Percentiles rank a stretch among this genome's conserved stretches.
These are phyloP conservation scores for Trypanosoma melophagium DNA, from an alignment of 208 protist species.

Conservation along the genomic window DNA sequence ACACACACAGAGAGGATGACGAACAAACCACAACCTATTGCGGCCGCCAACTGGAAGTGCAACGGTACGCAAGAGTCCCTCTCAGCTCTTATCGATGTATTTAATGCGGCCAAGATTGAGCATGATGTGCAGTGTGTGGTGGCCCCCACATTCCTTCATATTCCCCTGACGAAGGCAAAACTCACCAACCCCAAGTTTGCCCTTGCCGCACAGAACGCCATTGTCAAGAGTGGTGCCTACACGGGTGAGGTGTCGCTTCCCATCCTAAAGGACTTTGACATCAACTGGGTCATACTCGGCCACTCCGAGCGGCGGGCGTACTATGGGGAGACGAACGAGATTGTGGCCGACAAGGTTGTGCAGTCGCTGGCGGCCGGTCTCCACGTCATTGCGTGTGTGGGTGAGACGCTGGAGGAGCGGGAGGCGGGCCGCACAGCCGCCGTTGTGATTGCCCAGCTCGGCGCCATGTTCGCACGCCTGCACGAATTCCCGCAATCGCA, in stretches of 20 bases:
- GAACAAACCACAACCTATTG: conserved; percentile 88
- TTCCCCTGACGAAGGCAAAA: conserved; percentile 65
- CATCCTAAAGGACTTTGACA: conserved; percentile 93
- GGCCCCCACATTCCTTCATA: conserved; percentile 80
- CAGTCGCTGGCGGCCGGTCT: conserved; percentile 85
- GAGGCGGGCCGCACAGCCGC: conserved; percentile 89
- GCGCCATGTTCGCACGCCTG: conserved; percentile 60
- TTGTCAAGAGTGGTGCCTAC: conserved; percentile 85
- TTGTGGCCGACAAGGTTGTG: conserved; percentile 93
- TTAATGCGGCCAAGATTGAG: conserved; percentile 65
- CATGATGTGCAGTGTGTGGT: conserved; percentile 90
- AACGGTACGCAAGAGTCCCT: conserved; percentile 87
- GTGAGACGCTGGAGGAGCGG: conserved; percentile 95
- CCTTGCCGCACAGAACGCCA: conserved; percentile 87
- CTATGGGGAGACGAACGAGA: conserved; percentile 92
- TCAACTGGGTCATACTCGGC: conserved; percentile 96
- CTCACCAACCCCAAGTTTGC: conserved; percentile 72
- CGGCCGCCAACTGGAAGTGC: conserved; percentile 96
- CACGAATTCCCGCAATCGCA: conserved; percentile 26
- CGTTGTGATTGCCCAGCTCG: conserved; percentile 91
- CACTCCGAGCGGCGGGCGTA: conserved; percentile 97
- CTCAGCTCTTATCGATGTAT: conserved; percentile 62
- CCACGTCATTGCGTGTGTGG: conserved; percentile 96
- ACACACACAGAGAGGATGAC: conserved; percentile 23
- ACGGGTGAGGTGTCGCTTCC: conserved; percentile 86